phyloP scores from a whole-genome alignment of 345 rosid genomes.

The Reutealis trisperma region DNA sequence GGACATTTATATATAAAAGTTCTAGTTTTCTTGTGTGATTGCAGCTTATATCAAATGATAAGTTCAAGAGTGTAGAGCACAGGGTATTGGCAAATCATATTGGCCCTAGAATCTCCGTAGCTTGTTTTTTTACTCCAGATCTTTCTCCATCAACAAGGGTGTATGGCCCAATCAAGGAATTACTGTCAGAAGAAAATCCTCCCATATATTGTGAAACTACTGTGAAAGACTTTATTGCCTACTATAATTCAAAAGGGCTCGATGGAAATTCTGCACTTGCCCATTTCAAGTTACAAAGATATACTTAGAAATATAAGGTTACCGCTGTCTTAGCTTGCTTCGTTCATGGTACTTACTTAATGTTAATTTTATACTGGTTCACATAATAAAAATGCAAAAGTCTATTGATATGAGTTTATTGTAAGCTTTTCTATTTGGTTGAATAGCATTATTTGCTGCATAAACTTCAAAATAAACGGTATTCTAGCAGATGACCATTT shows the following conservation, averaged over 20 bases:
- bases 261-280: conserved; percentile 16
- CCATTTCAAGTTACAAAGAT: conserved; percentile 13
- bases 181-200: conserved; percentile 20
- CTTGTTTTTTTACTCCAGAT: conserved; percentile 11
- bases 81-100: conserved; percentile 12
- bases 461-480: background rate
- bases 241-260: background rate
- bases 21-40: background rate
- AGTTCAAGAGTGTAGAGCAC: conserved; percentile 21
- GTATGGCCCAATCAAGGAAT: conserved; percentile 24
- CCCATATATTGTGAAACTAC: conserved; percentile 14
- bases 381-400: background rate
- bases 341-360: background rate
- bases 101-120: conserved; percentile 21
- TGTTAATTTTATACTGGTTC: background rate
- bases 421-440: background rate
- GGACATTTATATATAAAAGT: too few relatives aligned
- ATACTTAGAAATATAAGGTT: background rate
- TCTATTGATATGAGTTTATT: background rate
- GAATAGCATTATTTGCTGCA: background rate
- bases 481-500: background rate
- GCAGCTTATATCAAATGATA: conserved; percentile 28
- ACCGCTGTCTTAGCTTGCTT: background rate
- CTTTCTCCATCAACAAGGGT: background rate
- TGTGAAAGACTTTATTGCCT: conserved; percentile 9